A percentile compares a stretch with the other conserved stretches of the same genome.
Evolutionary conservation across 1,284 basidiomycete genomes (phyloP).

Genomic region (Xerocomus minutiporus): DNA sequence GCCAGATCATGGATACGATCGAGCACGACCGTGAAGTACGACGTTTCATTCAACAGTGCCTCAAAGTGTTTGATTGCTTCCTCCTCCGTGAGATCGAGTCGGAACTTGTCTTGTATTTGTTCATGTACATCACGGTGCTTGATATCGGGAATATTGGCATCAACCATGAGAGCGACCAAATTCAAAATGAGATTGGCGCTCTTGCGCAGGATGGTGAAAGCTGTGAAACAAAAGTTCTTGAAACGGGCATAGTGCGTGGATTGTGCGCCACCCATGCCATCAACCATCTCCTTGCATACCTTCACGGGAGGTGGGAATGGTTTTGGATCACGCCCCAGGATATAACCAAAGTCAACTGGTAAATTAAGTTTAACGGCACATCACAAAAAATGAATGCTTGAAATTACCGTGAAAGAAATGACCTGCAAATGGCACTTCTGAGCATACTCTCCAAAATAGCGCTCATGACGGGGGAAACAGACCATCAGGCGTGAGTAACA

Average conservation of each 20-base stretch:
- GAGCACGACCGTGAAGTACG: slow-evolving; percentile 89
- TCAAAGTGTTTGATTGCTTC: slow-evolving; percentile 98
- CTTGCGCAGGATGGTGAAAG: slow-evolving; percentile 93
- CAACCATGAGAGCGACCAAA: slow-evolving; percentile 94
- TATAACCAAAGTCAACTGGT: slow-evolving; percentile 97
- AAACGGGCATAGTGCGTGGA: slow-evolving; percentile 92
- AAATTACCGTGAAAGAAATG: slow-evolving; percentile 79
- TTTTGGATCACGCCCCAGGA: slow-evolving; percentile 96
- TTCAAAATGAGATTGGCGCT: slow-evolving; percentile 98
- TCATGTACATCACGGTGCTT: slow-evolving; percentile 83
- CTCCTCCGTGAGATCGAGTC: slow-evolving; percentile 89
- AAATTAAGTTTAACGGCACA: slow-evolving; percentile 11
- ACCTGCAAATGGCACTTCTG: slow-evolving; percentile 36
- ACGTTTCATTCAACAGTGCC: slow-evolving; percentile 88
- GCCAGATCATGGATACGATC: slow-evolving; percentile 88
- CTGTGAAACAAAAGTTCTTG: slow-evolving; percentile 94
- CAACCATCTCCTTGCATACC: slow-evolving; percentile 99
- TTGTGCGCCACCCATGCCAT: slow-evolving; percentile 96
- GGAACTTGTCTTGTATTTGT: slow-evolving; percentile 95
- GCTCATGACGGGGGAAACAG: slow-evolving; percentile 33
- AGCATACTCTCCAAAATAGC: background rate
- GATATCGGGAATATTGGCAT: slow-evolving; percentile 97
- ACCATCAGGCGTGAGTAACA: slow-evolving; percentile 91
- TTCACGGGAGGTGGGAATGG: slow-evolving; percentile 98
- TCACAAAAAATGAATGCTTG: background rate